Evolutionary conservation across 2,329 filamentous ascomycete genomes (phyloP), one percentile per base, ranked within the genome.

Genomic region (Dactylonectria estremocensis): DNA sequence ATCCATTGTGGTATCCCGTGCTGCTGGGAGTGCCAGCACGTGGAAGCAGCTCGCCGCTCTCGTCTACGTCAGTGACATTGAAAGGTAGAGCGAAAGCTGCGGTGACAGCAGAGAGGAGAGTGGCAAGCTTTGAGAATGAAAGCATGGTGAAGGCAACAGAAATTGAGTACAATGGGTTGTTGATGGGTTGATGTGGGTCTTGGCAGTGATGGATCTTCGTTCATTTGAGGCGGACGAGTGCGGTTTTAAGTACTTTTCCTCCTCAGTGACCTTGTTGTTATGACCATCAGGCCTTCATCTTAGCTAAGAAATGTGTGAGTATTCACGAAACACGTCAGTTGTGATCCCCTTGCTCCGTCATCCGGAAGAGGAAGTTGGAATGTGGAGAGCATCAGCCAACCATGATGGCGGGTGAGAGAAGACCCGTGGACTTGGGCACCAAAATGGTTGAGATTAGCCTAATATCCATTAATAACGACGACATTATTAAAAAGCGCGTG

Each of bases 1-100:
- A 76, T 10, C 85, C 85, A 57, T 83, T 80, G 71, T 77, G 76
- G 5, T 53, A 76, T 7, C 80, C 80, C 0, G 74, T 76, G 31
- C 73, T 72, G 70, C 74, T 86, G 53, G 85, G 79, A 1, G 80
- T 82, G 13, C 67, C 66, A 14, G 66, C 64, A 7, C 76, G 76
- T 67, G 70, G 70, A 33, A 66, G 78, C 14, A 80, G 75, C 48
- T 79, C 77, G 49, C 60, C 59, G 16, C n/a, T 24, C 7, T 65
- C 69, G 11, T 58, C 22, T 14, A 33, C 22, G 8, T 68, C 68
- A 3, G 58, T 60, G 16, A 65, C 68, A 14, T 66, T 61, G 52
- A 52, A 57, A 14, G 77, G 75, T 2, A 72, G 58, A 14, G 74
- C 69, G 18, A 76, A 54, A 18, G 65, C 76, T 4, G 68, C 61